Conservation (phyloP, 23 red algal genomes). For the Gracilaria domingensis region DNA sequence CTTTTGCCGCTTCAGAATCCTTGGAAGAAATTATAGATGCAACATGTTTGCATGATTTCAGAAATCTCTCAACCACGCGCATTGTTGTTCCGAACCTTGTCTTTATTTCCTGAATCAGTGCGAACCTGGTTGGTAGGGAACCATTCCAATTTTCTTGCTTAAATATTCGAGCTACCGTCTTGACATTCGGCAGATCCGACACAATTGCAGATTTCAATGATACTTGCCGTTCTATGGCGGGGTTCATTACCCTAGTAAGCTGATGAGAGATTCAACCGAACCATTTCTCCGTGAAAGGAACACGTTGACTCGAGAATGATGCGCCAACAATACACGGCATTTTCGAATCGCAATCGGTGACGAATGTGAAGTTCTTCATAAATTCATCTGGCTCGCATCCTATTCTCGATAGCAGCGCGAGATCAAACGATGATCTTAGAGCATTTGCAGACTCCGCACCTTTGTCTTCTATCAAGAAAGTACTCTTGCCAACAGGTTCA, state of each 20-base stretch:
- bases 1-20: too few species aligned
- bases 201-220: too few species aligned
- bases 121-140: too few species aligned
- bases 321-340: slow-evolving; percentile 8
- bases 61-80: too few species aligned
- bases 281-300: neutral
- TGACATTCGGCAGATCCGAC: too few species aligned
- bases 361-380: slow-evolving; percentile 13
- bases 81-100: too few species aligned
- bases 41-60: too few species aligned
- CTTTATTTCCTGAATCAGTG: too few species aligned
- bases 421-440: neutral
- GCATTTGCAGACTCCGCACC: neutral
- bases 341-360: neutral
- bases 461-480: neutral
- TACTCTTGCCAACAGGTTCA: neutral
- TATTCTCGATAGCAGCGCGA: neutral
- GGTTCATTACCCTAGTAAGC: neutral
- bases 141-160: too few species aligned
- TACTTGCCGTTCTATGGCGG: neutral
- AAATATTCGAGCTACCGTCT: too few species aligned
- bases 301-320: neutral
- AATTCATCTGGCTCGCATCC: neutral
- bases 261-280: slow-evolving; percentile 6
- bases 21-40: too few species aligned